A percentile compares a stretch with the other conserved stretches of the same genome.
These are phyloP conservation scores for Colletotrichum truncatum DNA, from an alignment of 2,329 filamentous ascomycete genomes.

Conservation along the genomic window DNA sequence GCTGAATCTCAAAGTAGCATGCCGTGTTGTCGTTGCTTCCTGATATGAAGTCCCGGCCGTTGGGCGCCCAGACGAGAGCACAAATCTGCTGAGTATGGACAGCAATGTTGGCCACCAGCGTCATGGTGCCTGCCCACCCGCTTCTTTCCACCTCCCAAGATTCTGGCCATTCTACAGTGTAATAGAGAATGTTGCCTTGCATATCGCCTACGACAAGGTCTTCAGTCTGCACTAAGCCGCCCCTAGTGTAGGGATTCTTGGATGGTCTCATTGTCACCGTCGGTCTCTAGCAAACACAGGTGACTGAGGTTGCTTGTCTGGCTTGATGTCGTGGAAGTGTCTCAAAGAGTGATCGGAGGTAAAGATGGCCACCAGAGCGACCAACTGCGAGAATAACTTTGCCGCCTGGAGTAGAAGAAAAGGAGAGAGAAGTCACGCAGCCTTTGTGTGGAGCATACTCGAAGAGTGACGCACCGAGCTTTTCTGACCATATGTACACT, in stretches of 20 bases:
- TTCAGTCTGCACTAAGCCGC: conserved; percentile 72
- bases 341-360: conserved; percentile 79
- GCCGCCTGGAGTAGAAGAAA: conserved; percentile 81
- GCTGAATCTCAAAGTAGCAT: conserved; percentile 78
- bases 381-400: conserved; percentile 88
- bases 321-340: conserved; percentile 77
- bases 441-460: conserved; percentile 47
- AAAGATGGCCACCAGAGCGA: conserved; percentile 78
- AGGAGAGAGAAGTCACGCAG: conserved; percentile 86
- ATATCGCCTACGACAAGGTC: conserved; percentile 91
- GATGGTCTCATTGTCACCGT: conserved; percentile 62
- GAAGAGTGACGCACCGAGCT: conserved; percentile 68
- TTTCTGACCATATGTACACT: conserved; percentile 91
- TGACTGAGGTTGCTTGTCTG: conserved; percentile 75
- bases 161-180: conserved; percentile 85
- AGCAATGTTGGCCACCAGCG: conserved; percentile 77
- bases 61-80: conserved; percentile 85
- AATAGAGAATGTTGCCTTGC: conserved; percentile 84
- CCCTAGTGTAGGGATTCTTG: conserved; percentile 55
- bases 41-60: conserved; percentile 81
- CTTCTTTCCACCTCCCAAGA: conserved; percentile 69
- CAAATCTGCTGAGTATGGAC: conserved; percentile 92
- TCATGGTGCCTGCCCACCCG: conserved; percentile 82
- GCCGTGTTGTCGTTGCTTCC: conserved; percentile 94
- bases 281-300: conserved; percentile 85